A percentile compares a stretch with the other conserved stretches of the same genome.
These are phyloP conservation scores for Globisporangium spiculum DNA, from an alignment of 352 stramenopile species.

Conservation along the genomic window DNA sequence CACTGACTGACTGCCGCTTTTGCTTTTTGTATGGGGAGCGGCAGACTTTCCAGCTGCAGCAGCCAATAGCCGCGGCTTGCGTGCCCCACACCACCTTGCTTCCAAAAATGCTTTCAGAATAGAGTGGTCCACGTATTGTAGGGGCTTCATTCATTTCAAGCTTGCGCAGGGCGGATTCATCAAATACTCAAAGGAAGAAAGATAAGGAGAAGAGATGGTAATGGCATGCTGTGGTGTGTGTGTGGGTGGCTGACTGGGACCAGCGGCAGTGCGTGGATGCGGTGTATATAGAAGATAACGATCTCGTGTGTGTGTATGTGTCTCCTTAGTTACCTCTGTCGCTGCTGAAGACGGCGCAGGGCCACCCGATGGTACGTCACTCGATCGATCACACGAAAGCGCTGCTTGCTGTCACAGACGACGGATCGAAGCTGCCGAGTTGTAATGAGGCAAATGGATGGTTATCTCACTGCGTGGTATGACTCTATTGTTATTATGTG, in stretches of 20 bases:
- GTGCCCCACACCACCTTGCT: conserved; percentile 5
- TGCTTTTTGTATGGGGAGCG: conserved; percentile 1
- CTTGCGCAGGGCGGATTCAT: neutral
- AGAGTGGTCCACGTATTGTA: conserved; percentile 2
- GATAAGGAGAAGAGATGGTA: conserved; percentile 3
- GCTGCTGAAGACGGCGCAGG: conserved; percentile 94
- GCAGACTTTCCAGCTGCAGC: neutral
- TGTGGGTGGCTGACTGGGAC: neutral
- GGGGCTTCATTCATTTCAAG: neutral
- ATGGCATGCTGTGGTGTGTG: neutral
- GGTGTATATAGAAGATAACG: neutral
- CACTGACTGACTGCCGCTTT: neutral
- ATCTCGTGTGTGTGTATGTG: conserved; percentile 25
- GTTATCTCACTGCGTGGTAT: conserved; percentile 1
- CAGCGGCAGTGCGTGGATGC: neutral
- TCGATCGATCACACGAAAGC: neutral
- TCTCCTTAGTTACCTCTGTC: conserved; percentile 90
- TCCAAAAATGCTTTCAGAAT: too few relatives aligned
- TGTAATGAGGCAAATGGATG: neutral
- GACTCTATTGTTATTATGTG: neutral
- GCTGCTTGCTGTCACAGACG: neutral
- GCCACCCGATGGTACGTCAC: conserved; percentile 88
- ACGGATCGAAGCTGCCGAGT: neutral
- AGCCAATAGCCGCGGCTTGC: neutral
- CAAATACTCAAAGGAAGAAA: neutral